Percentiles rank a stretch among this genome's conserved stretches.
phyloP scores from a whole-genome alignment of 2,329 filamentous ascomycete genomes.

The Hymenoscyphus salicellus region DNA sequence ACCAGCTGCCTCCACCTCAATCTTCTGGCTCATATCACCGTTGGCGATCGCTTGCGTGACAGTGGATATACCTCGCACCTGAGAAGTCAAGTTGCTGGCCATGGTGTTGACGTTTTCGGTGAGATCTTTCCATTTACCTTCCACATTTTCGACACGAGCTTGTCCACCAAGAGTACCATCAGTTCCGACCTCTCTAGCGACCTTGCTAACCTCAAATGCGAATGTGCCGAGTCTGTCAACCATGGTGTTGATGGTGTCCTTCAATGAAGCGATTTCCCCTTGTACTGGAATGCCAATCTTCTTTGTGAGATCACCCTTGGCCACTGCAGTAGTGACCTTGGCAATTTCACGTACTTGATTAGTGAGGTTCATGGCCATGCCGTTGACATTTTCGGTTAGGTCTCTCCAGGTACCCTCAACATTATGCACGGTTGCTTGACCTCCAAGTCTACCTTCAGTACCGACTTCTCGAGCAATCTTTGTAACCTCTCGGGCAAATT shows the following conservation, averaged over 20 bases:
- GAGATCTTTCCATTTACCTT: slow-evolving; percentile 97
- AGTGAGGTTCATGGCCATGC: slow-evolving; percentile 97
- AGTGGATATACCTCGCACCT: slow-evolving; percentile 86
- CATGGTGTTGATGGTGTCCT: slow-evolving; percentile 98
- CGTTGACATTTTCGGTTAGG: slow-evolving; percentile 92
- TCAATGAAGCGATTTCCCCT: slow-evolving; percentile 91
- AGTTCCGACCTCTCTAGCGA: slow-evolving; percentile 92
- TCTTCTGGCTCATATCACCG: slow-evolving; percentile 93
- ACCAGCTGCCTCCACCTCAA: slow-evolving; percentile 90
- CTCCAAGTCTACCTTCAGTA: slow-evolving; percentile 89
- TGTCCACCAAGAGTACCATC: slow-evolving; percentile 93
- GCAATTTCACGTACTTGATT: slow-evolving; percentile 98
- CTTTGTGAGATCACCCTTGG: slow-evolving; percentile 87
- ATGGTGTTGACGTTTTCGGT: slow-evolving; percentile 85
- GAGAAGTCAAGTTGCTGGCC: slow-evolving; percentile 65
- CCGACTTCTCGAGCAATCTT: slow-evolving; percentile 95
- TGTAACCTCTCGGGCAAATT: slow-evolving; percentile 95
- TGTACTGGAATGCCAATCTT: slow-evolving; percentile 93
- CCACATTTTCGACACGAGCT: slow-evolving; percentile 88
- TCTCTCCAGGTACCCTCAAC: slow-evolving; percentile 97
- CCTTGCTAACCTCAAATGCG: slow-evolving; percentile 92
- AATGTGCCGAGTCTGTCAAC: slow-evolving; percentile 95
- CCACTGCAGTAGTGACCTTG: slow-evolving; percentile 92
- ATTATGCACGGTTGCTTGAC: slow-evolving; percentile 92
- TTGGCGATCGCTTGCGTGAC: slow-evolving; percentile 94